Evolutionary conservation across 1,139 yeast species (phyloP), one percentile per base, ranked within the genome.

Genomic region (Geotrichum europaeum): DNA sequence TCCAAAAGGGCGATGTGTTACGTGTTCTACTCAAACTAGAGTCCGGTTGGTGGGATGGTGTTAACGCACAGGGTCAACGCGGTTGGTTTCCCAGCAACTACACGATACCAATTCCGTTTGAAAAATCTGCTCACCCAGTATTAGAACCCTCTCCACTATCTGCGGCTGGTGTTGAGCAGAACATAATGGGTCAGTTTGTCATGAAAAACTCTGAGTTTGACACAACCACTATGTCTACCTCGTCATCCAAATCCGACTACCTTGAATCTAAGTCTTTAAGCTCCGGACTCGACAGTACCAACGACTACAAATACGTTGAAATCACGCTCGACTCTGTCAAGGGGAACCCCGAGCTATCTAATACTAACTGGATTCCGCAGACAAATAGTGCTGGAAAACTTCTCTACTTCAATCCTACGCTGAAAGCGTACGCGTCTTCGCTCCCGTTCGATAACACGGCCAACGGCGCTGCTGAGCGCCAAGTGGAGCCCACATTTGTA

Each of bases 1-100:
- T 69, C 80, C 84, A 40, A 81, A 83, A 66, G 32, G 75, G 75
- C 63, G 97, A 90, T 71, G 75, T 88, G 65, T 79, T 84, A 68
- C 73, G 78, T 61, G 76, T 89, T n/a, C 78, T 89, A 24, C 75
- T 78, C 59, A 87, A 84, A 60, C 67, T 72, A 24, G 68, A 68
- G 36, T 69, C 73, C 5, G 76, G 76, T 13, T 73, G 75, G 76
- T 73, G 76, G 76, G 73, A 72, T 57, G 76, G 76, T 24, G 65
- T 61, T 20, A 63, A 65, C 32, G 59, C 65, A 18, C 55, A 62
- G 34, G 69, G 70, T 30, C 60, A 59, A n/a, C 65, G 72, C 28
- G 76, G 75, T n/a, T 73, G 75, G 75, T 73, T 73, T 60, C 76
- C 75, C 24, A 69, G 72, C 25, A 72, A 72, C 57, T 72, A 65